Percentiles rank a stretch among this genome's conserved stretches.
Conservation (phyloP, 257 asterid genomes). For the Capsicum rhomboideum region DNA sequence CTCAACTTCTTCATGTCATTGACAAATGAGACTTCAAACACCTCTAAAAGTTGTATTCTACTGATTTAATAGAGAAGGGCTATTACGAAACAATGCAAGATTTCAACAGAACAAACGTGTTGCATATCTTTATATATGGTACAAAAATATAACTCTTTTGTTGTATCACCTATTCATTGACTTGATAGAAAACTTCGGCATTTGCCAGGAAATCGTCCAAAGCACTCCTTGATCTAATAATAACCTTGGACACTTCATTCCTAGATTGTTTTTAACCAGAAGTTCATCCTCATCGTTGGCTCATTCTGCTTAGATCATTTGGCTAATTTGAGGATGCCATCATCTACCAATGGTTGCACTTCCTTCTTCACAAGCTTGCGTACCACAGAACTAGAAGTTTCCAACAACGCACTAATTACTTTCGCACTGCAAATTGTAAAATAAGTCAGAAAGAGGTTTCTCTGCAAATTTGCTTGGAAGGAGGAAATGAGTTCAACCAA, state of each 20-base stretch:
- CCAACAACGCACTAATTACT: slow-evolving; percentile 54
- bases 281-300: neutral
- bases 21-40: neutral
- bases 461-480: neutral
- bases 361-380: slow-evolving; percentile 49
- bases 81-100: neutral
- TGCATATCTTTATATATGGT: neutral
- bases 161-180: neutral
- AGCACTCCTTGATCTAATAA: neutral
- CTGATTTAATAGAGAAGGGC: neutral
- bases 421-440: slow-evolving; percentile 35
- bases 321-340: slow-evolving; percentile 47
- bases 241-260: neutral
- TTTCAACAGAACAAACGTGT: neutral
- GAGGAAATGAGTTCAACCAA: neutral
- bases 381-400: slow-evolving; percentile 42
- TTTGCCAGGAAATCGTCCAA: neutral
- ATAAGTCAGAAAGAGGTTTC: neutral
- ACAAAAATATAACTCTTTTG: neutral
- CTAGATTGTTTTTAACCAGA: neutral
- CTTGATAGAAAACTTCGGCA: neutral
- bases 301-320: slow-evolving; percentile 20
- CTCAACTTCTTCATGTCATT: neutral
- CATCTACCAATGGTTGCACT: slow-evolving; percentile 54
- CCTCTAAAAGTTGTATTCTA: neutral